Conservation (phyloP, 2,329 filamentous ascomycete species). For the Thielaviopsis punctulata region DNA sequence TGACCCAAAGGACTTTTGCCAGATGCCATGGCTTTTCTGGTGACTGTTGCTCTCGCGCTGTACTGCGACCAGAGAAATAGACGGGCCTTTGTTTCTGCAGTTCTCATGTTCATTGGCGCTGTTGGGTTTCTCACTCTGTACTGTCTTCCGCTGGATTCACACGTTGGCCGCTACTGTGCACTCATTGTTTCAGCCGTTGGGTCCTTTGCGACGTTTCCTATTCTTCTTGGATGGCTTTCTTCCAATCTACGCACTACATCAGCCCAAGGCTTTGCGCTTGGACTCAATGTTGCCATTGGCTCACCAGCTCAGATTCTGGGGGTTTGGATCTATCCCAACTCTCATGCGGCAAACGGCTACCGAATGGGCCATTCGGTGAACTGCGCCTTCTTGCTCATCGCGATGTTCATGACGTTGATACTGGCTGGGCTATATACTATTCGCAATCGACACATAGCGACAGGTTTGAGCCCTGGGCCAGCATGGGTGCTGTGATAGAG, state of each 20-base stretch:
- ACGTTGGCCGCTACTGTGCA: constrained; percentile 35
- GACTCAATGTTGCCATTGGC: constrained; percentile 48
- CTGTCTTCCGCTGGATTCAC: constrained; percentile 41
- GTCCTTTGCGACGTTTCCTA: constrained; percentile 51
- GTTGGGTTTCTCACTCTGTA: constrained; percentile 43
- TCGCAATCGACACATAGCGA: neutral
- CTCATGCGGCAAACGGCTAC: constrained; percentile 41
- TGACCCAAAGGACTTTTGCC: neutral
- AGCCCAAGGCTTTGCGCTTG: constrained; percentile 50
- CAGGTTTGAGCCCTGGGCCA: neutral
- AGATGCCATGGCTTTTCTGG: constrained; percentile 5
- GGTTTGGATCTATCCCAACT: constrained; percentile 40
- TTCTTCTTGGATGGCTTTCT: constrained; percentile 52
- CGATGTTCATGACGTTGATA: constrained; percentile 20
- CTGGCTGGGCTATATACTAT: neutral
- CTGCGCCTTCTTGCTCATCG: constrained; percentile 37
- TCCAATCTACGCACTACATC: constrained; percentile 50
- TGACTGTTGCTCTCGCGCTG: constrained; percentile 28
- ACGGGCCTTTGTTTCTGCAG: constrained; percentile 27
- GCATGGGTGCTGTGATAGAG: neutral
- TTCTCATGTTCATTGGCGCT: constrained; percentile 26
- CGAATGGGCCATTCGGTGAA: constrained; percentile 53
- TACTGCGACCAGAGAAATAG: constrained; percentile 47
- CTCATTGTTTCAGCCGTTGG: constrained; percentile 32
- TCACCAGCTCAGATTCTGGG: constrained; percentile 56